phyloP scores from a whole-genome alignment of 2,329 filamentous ascomycete genomes.

The Colletotrichum costaricense region DNA sequence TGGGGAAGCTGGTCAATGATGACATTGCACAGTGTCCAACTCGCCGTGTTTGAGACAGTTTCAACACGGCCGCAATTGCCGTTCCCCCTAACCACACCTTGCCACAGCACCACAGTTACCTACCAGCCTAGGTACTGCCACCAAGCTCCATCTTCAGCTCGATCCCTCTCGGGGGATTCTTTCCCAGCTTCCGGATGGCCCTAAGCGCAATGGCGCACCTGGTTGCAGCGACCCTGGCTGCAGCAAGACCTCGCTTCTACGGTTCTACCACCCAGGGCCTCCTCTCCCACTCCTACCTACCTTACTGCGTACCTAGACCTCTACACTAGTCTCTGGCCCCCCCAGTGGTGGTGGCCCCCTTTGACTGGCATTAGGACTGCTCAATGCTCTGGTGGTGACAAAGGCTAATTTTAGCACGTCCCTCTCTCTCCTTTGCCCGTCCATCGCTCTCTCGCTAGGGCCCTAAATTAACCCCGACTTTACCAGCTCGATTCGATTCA shows the following conservation, averaged over 20 bases:
- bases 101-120: too few relatives aligned
- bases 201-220: conserved; percentile 5
- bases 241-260: background rate
- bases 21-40: conserved; percentile 4
- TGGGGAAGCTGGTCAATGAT: conserved; percentile 28
- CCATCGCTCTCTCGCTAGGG: background rate
- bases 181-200: background rate
- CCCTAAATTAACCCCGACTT: conserved; percentile 9
- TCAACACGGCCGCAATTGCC: background rate
- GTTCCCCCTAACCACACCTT: background rate
- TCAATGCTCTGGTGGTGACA: background rate
- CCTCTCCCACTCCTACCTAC: too few relatives aligned
- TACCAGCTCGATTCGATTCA: background rate
- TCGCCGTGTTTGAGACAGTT: background rate
- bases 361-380: background rate
- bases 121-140: too few relatives aligned
- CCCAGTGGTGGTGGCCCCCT: background rate
- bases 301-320: too few relatives aligned
- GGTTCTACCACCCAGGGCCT: too few relatives aligned
- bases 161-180: background rate
- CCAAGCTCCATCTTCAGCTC: background rate
- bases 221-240: conserved; percentile 14
- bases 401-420: conserved; percentile 28
- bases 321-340: too few relatives aligned
- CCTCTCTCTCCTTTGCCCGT: background rate